phyloP scores from a whole-genome alignment of 2,329 filamentous ascomycete genomes.

The Elsinoe arachidis region DNA sequence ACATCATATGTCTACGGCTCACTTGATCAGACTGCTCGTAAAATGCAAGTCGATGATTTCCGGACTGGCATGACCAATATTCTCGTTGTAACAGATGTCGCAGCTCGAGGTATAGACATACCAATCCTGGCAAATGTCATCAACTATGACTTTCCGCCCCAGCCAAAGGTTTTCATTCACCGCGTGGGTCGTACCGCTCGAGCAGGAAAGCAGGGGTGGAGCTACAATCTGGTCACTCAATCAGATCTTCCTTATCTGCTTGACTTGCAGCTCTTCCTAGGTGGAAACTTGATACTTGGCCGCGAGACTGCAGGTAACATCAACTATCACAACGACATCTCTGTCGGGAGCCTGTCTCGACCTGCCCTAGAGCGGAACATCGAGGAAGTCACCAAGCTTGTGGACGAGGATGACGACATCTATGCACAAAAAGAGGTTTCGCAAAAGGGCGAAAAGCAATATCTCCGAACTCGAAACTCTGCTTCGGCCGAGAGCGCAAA shows the following conservation, averaged over 20 bases:
- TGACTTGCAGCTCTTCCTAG: conserved; percentile 88
- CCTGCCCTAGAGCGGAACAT: conserved; percentile 64
- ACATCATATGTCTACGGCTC: conserved; percentile 93
- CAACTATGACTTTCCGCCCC: conserved; percentile 96
- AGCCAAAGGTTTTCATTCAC: conserved; percentile 94
- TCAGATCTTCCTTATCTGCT: conserved; percentile 85
- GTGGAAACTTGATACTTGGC: conserved; percentile 71
- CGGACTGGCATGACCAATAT: conserved; percentile 77
- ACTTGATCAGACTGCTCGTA: conserved; percentile 85
- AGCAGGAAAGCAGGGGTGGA: conserved; percentile 88
- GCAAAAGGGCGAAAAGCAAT: conserved; percentile 83
- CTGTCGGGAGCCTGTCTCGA: conserved; percentile 67
- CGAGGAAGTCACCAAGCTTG: conserved; percentile 74
- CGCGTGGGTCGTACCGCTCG: conserved; percentile 91
- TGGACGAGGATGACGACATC: conserved; percentile 69
- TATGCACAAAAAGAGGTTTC: conserved; percentile 62
- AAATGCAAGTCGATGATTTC: conserved; percentile 87
- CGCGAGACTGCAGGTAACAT: conserved; percentile 50
- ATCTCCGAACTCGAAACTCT: conserved; percentile 79
- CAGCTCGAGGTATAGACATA: conserved; percentile 94
- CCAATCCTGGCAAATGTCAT: conserved; percentile 93
- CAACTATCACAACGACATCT: conserved; percentile 74
- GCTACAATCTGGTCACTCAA: conserved; percentile 83
- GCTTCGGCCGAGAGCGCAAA: conserved; percentile 87
- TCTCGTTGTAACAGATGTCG: conserved; percentile 90